Base-by-base conservation (phyloP, 768 basidiomycete genomes). In the Amanita rimosa region DNA sequence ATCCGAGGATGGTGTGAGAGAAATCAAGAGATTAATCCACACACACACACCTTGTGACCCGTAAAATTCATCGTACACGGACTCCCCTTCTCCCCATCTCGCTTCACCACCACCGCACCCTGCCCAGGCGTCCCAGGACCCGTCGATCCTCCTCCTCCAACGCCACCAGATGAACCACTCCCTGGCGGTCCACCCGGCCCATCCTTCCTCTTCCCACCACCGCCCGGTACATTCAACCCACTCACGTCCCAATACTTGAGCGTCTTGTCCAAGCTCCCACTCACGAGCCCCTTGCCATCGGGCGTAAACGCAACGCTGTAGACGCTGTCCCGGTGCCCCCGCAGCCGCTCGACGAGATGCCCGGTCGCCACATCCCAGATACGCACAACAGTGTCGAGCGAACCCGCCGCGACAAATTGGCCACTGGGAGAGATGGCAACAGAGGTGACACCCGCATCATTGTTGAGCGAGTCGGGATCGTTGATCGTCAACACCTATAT, bases 261-360 rank as follows among this genome's bases (percentile, higher is more conserved):
- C 42, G 85, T 90, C 72, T 87, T 85, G 60, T 94, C 90, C 59
- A 94, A 67, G 65, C 87, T 91, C 34, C 94, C 95, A 53, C 87
- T 92, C 4, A 97, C 90, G 54, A 99, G 72, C 6, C 83, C 85
- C 60, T 81, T 82, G 19, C 92, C 92, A 58, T 96, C 94, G 0
- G 91, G 92, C 1, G 89, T 91, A 65, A 97, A 99, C 24, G 88
- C 91, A 3, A 93, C 75, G 43, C 83, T 84, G 62, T 92, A 93
- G 38, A 94, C 91, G 46, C 82, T 84, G 58, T 93, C 87, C 48
- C 73, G 73, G 61, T 94, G 91, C 0, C 90, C 90, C 39, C 76
- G 67, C 49, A 94, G 67, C 22, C 81, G 70, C 60, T 88, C 88
- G 6, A 91, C 69, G n/a, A 92, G 67, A 39, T 65, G 58, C 11